Evolutionary conservation across 495 filamentous ascomycete species (phyloP), one percentile per base, ranked within the genome.

Genomic region (Mytilinidion resinicola): DNA sequence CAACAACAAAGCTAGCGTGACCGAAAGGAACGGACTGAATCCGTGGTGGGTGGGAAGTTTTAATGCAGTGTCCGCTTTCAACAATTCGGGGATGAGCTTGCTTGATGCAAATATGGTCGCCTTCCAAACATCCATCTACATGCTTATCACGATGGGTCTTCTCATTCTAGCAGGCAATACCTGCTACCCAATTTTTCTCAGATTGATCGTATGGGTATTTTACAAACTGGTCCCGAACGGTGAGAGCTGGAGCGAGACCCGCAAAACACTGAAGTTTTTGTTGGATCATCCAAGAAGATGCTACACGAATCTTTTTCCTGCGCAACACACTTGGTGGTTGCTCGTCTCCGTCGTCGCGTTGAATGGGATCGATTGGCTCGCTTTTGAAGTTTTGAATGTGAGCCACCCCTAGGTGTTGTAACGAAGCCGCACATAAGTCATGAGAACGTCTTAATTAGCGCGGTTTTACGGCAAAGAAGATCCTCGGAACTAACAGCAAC

Each of bases 91-190:
- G 19, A 91, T 96, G 90, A 83, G 82, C 17, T 80, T 96, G 35
- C 70, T 96, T 42, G 90, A 95, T 70, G 76, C 80, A 17, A 95
- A 95, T 61, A 90, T 95, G 77, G 69, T 81, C 6, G 81, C 83
- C 0, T 89, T 87, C 65, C 80, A 86, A 66, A 74, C 72, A 1
- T 77, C 79, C 6, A 72, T 79, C 68, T 95, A 90, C 66, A 80
- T 89, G 8, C 76, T 96, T 10, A 70, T 95, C 17, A 87, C 85
- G 12, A 87, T 91, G 82, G 80, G 80, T 36, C 68, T 87, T 14
- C 70, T 95, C 60, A 93, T 93, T 56, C 77, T 96, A 11, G 87
- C 88, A 8, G 91, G 91, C 17, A 96, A 95, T 57, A 95, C 90
- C 1, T 79, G 74, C 46, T 88, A 87, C 61, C 90, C 89, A 0